Conservation (phyloP, 192 early-diverging fungal genomes). For the Lunasporangiospora selenospora region DNA sequence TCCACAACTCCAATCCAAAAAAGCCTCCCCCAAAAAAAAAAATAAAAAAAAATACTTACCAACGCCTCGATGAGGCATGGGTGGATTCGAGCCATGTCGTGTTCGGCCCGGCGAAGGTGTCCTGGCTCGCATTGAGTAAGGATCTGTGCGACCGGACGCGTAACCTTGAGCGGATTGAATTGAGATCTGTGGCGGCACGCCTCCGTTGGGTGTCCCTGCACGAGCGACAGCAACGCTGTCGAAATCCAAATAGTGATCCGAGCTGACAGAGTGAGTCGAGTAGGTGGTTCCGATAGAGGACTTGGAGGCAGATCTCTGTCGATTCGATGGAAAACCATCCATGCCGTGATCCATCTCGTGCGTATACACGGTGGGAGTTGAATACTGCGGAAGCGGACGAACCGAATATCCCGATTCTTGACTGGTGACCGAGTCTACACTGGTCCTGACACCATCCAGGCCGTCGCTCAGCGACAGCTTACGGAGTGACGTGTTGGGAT, state of each 20-base stretch:
- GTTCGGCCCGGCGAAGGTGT: constrained; percentile 44
- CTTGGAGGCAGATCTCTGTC: constrained; percentile 39
- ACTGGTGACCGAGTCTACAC: constrained; percentile 36
- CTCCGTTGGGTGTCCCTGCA: constrained; percentile 32
- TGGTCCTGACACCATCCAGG: constrained; percentile 34
- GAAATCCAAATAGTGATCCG: constrained; percentile 43
- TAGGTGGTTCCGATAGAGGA: constrained; percentile 47
- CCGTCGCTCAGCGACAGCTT: constrained; percentile 31
- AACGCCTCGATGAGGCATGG: constrained; percentile 23
- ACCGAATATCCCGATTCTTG: constrained; percentile 32
- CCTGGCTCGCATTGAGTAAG: constrained; percentile 41
- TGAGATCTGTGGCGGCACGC: constrained; percentile 29
- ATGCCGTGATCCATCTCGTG: constrained; percentile 19
- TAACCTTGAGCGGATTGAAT: constrained; percentile 43
- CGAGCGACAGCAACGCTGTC: constrained; percentile 30
- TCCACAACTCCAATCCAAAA: too few relatives aligned
- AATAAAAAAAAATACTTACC: neutral
- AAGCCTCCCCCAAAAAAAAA: too few relatives aligned
- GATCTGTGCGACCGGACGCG: constrained; percentile 20
- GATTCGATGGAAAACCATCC: constrained; percentile 31
- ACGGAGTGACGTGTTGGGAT: constrained; percentile 9
- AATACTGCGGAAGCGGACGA: constrained; percentile 32
- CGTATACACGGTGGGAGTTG: constrained; percentile 29
- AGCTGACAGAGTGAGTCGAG: constrained; percentile 33
- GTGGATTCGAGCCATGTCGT: constrained; percentile 35